Percentiles rank a stretch among this genome's conserved stretches.
Conservation (phyloP, 2,329 filamentous ascomycete genomes). For the Teratosphaeria gauchensis region DNA sequence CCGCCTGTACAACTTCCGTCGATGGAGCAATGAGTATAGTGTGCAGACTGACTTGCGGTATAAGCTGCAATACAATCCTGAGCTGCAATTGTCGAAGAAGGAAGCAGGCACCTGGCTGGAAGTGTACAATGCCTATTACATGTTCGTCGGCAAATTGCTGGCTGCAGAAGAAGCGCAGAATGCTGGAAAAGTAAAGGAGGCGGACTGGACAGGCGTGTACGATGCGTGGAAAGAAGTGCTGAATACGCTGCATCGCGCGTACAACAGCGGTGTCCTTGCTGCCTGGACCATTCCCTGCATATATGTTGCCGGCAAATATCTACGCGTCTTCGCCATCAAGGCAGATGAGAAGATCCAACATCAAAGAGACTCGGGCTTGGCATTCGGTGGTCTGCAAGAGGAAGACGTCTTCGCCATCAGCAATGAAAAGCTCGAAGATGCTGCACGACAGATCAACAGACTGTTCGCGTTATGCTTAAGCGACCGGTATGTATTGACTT, state of each 20-base stretch:
- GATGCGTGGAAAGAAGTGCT: constrained; percentile 81
- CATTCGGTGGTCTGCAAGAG: constrained; percentile 53
- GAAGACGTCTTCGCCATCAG: constrained; percentile 73
- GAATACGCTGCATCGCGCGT: constrained; percentile 68
- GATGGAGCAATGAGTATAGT: constrained; percentile 57
- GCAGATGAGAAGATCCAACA: constrained; percentile 63
- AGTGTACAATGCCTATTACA: constrained; percentile 77
- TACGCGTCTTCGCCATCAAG: constrained; percentile 80
- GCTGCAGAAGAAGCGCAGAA: constrained; percentile 49
- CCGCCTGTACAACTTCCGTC: constrained; percentile 60
- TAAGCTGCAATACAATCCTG: constrained; percentile 53
- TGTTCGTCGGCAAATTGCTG: constrained; percentile 64
- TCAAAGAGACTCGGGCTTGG: constrained; percentile 30
- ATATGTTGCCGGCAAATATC: constrained; percentile 76
- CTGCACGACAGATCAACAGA: constrained; percentile 78
- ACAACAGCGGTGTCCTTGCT: constrained; percentile 64
- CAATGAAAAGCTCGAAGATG: constrained; percentile 80
- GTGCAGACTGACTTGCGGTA: constrained; percentile 62
- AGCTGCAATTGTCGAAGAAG: constrained; percentile 32
- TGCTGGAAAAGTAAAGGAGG: constrained; percentile 30
- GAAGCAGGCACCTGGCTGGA: constrained; percentile 79
- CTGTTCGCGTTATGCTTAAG: constrained; percentile 86
- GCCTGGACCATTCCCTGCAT: constrained; percentile 90
- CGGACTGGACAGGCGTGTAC: constrained; percentile 77
- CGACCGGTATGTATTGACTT: constrained; percentile 57